Conservation (phyloP, 768 basidiomycete species). For the Russula dissimulans region DNA sequence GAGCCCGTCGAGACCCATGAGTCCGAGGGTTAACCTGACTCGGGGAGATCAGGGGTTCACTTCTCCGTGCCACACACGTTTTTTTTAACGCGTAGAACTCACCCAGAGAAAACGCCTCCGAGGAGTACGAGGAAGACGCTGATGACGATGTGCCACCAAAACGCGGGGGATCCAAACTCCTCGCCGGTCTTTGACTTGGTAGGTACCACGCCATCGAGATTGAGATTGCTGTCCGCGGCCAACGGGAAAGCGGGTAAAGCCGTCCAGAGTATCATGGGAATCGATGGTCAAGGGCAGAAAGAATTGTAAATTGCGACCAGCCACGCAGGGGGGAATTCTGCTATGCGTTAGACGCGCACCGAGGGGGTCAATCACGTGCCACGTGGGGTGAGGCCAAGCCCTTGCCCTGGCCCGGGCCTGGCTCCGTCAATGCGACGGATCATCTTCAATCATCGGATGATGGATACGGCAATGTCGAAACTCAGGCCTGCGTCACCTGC, state of each 20-base stretch:
- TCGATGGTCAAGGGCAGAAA: not conserved
- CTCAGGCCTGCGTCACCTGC: not conserved
- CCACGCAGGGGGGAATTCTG: no score
- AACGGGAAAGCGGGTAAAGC: not conserved
- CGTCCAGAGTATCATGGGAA: constrained; percentile 1
- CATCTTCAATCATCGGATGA: not conserved
- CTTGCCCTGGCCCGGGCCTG: no score
- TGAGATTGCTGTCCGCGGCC: not conserved
- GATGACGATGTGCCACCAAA: constrained; percentile 64
- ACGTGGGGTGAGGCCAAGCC: no score
- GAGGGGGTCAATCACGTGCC: not conserved
- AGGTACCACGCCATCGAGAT: no score
- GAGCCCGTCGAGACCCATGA: constrained; percentile 91
- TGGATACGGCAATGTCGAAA: not conserved
- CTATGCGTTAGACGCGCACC: not conserved
- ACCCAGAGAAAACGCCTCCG: constrained; percentile 94
- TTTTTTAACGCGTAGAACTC: constrained; percentile 19
- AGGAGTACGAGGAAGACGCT: constrained; percentile 64
- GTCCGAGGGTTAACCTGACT: constrained; percentile 74
- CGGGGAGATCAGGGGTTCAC: not conserved
- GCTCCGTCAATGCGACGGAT: no score
- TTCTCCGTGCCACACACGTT: no score
- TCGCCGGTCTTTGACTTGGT: constrained; percentile 17
- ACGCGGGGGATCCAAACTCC: constrained; percentile 47
- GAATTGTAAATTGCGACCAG: not conserved